Evolutionary conservation across 2,329 filamentous ascomycete species (phyloP).

Genomic region (Penicillium sp.): DNA sequence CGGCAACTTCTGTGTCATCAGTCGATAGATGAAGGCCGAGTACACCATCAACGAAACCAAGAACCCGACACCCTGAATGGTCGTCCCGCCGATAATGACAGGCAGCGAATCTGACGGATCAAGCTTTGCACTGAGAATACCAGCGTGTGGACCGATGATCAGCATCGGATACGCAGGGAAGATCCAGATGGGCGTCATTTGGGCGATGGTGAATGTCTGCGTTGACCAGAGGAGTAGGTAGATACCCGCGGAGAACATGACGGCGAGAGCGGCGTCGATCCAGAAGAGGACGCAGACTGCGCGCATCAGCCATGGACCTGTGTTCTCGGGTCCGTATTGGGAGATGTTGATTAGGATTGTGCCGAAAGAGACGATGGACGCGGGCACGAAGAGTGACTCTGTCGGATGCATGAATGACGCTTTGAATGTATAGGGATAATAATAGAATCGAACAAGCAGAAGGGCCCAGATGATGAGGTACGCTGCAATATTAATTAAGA

Average conservation of each 20-base stretch:
- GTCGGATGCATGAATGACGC: slow-evolving; percentile 74
- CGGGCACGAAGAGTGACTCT: slow-evolving; percentile 75
- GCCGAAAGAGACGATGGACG: slow-evolving; percentile 67
- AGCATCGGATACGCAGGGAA: slow-evolving; percentile 83
- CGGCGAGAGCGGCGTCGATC: slow-evolving; percentile 69
- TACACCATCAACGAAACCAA: slow-evolving; percentile 76
- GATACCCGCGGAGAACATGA: slow-evolving; percentile 67
- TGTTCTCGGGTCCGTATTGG: slow-evolving; percentile 69
- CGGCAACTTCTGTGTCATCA: slow-evolving; percentile 86
- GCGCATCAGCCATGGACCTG: slow-evolving; percentile 62
- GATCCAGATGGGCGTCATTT: slow-evolving; percentile 87
- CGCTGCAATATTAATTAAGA: slow-evolving; percentile 64
- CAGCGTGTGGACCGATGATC: slow-evolving; percentile 72
- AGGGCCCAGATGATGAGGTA: slow-evolving; percentile 65
- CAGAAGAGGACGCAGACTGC: slow-evolving; percentile 71
- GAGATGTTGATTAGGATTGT: slow-evolving; percentile 77
- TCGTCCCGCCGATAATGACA: slow-evolving; percentile 61
- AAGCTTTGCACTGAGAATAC: slow-evolving; percentile 55
- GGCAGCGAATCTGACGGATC: slow-evolving; percentile 48
- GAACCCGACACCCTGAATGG: slow-evolving; percentile 66
- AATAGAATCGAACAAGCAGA: slow-evolving; percentile 68
- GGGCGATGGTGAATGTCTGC: slow-evolving; percentile 70
- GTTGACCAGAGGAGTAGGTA: slow-evolving; percentile 73
- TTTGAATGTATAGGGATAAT: slow-evolving; percentile 69
- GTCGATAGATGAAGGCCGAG: slow-evolving; percentile 77